Evolutionary conservation across 495 filamentous ascomycete species (phyloP).

Genomic region (Physcia stellaris): DNA sequence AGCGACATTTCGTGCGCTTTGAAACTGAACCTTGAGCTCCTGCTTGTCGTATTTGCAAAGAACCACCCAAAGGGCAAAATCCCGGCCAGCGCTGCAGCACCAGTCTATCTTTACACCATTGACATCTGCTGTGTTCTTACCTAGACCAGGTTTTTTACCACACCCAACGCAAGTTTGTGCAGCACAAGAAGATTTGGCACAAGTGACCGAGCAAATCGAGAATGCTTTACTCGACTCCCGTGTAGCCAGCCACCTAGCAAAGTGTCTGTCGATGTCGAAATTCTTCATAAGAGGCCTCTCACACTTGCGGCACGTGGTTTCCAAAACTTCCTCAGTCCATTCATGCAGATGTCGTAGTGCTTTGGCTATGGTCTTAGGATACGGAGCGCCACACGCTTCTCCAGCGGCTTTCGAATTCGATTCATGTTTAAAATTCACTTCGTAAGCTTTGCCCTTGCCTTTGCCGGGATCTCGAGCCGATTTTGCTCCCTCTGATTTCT

Average conservation of each 20-base stretch:
- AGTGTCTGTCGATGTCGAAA: not conserved
- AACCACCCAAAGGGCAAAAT: conserved; percentile 2
- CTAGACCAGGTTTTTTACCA: not conserved
- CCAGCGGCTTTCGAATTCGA: no score
- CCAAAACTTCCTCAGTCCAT: not conserved
- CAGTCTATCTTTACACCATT: conserved; percentile 1
- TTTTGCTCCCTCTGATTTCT: no score
- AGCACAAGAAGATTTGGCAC: not conserved
- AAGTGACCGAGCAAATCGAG: not conserved
- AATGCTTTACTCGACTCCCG: no score
- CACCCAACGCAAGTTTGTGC: conserved; percentile 3
- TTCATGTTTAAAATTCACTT: no score
- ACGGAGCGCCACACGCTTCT: no score
- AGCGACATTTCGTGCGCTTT: not conserved
- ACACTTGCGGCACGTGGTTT: conserved; percentile 2
- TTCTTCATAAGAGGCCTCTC: not conserved
- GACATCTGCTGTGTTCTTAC: conserved; percentile 2
- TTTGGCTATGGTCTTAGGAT: not conserved
- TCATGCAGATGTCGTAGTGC: not conserved
- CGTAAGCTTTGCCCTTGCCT: no score
- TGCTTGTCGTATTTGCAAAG: conserved; percentile 2
- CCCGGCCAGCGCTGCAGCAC: conserved; percentile 1
- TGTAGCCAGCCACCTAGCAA: conserved; percentile 1
- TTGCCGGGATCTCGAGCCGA: no score
- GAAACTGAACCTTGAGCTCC: conserved; percentile 3